These are phyloP conservation scores for Ceratocystis papillata DNA, from an alignment of 2,329 filamentous ascomycete genomes.

Conservation along the genomic window DNA sequence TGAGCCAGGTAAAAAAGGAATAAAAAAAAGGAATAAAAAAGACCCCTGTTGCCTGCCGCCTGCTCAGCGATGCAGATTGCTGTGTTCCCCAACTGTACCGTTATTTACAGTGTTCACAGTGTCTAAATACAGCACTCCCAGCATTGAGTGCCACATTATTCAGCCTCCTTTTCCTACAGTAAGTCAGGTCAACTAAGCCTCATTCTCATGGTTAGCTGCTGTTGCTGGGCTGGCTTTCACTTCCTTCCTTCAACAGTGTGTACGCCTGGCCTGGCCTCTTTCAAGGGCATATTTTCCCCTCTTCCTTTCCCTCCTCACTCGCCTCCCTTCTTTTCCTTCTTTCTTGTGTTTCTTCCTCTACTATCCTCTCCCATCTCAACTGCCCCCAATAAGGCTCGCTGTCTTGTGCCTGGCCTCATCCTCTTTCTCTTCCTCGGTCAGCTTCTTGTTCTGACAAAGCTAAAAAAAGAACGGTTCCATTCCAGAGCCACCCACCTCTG, in stretches of 20 bases:
- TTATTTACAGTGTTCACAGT: not conserved
- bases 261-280: not conserved
- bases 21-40: not conserved
- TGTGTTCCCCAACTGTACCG: not conserved
- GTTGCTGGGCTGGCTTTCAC: not conserved
- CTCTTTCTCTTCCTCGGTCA: not conserved
- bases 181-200: not conserved
- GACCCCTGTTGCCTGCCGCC: not conserved
- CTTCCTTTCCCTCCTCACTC: conserved; percentile 22
- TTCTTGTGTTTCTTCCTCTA: conserved; percentile 16
- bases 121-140: conserved; percentile 2
- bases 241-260: not conserved
- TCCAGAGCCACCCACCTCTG: not conserved
- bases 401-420: conserved; percentile 8
- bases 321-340: conserved; percentile 24
- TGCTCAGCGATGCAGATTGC: not conserved
- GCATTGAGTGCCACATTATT: not conserved
- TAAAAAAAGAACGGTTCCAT: not conserved
- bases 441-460: not conserved
- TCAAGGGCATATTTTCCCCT: conserved; percentile 5
- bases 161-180: conserved; percentile 7
- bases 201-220: not conserved
- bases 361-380: not conserved
- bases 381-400: not conserved
- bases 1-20: not conserved